Evolutionary conservation across 1,284 basidiomycete genomes (phyloP).

Genomic region (Cryptococcus sp.): DNA sequence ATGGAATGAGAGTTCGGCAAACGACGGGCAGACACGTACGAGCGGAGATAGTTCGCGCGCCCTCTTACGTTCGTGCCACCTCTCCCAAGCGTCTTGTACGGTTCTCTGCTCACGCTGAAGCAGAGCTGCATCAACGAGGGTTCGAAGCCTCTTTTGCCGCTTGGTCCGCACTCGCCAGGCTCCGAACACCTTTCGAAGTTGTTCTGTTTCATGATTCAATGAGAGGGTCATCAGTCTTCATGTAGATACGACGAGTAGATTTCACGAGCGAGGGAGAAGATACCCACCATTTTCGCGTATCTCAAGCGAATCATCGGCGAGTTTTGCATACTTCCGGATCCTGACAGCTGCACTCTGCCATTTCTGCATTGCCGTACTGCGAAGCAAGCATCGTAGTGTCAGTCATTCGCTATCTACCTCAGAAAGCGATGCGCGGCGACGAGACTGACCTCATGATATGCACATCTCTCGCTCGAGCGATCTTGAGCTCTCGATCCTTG

Average conservation of each 20-base stretch:
- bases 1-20: no score
- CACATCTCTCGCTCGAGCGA: constrained; percentile 27
- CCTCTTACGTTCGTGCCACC: constrained; percentile 34
- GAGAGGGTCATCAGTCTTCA: no score
- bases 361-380: constrained; percentile 1
- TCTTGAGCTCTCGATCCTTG: constrained; percentile 44
- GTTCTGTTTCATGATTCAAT: constrained; percentile 30
- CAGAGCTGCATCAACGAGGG: constrained; percentile 19
- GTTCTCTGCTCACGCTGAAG: constrained; percentile 26
- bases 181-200: constrained; percentile 25
- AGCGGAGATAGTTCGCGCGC: constrained; percentile 33
- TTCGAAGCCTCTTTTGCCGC: constrained; percentile 14
- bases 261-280: no score
- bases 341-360: constrained; percentile 6
- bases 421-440: background rate
- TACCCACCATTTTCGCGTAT: constrained; percentile 15
- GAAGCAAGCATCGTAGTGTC: background rate
- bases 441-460: constrained; percentile 16
- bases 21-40: constrained; percentile 15
- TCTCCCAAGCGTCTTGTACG: constrained; percentile 24
- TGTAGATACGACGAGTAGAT: no score
- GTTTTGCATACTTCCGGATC: constrained; percentile 10
- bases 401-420: background rate
- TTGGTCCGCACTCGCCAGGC: constrained; percentile 25
- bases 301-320: constrained; percentile 13